phyloP scores from a whole-genome alignment of 2,329 filamentous ascomycete species.

The Purpureocillium lavendulum region DNA sequence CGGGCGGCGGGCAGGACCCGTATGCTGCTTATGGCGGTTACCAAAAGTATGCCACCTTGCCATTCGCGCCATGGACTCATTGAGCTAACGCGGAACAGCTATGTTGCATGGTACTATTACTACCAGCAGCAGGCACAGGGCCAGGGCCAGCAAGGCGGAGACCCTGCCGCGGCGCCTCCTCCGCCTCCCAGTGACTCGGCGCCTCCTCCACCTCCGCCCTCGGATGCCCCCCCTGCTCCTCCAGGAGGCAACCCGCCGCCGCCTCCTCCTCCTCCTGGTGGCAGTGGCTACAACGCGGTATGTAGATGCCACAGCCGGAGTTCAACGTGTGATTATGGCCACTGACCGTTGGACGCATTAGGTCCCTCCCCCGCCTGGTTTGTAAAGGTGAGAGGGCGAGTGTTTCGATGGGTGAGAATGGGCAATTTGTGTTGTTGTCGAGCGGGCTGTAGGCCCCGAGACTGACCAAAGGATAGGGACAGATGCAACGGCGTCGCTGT shows the following conservation, averaged over 20 bases:
- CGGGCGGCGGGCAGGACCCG: conserved; percentile 58
- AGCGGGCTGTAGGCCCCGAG: neutral
- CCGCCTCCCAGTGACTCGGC: conserved; percentile 52
- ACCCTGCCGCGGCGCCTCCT: conserved; percentile 43
- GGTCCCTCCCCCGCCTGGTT: conserved; percentile 50
- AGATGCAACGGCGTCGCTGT: no score
- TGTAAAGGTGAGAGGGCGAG: conserved; percentile 22
- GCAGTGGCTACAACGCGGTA: conserved; percentile 57
- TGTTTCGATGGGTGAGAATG: neutral
- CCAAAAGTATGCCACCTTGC: conserved; percentile 64
- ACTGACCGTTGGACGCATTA: conserved; percentile 16
- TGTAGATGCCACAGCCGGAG: conserved; percentile 20
- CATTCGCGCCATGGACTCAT: no score
- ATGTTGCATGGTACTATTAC: conserved; percentile 66
- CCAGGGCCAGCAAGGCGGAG: conserved; percentile 20
- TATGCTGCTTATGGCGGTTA: conserved; percentile 91
- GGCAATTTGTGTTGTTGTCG: neutral
- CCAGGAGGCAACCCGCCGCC: conserved; percentile 47
- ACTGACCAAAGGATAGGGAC: no score
- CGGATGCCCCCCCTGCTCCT: conserved; percentile 18
- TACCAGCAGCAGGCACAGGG: conserved; percentile 46
- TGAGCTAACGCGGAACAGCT: conserved; percentile 31
- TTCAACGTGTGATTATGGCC: no score
- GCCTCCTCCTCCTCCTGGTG: conserved; percentile 41
- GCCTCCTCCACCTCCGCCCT: conserved; percentile 45